phyloP scores from a whole-genome alignment of 495 filamentous ascomycete species.

The Penicillium bovifimosum region DNA sequence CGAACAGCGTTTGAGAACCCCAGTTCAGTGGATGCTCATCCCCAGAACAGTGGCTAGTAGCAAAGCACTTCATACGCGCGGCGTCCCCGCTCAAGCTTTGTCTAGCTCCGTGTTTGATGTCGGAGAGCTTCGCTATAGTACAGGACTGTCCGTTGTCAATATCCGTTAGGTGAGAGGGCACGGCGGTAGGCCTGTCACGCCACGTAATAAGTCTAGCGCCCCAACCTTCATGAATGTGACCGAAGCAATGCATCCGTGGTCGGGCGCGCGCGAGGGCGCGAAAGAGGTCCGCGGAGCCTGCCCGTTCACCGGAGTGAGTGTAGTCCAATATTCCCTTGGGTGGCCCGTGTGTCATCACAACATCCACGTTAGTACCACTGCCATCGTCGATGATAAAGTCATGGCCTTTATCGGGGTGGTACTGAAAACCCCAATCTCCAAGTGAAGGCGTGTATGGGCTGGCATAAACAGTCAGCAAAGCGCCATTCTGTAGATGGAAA shows the following conservation, averaged over 20 bases:
- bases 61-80: not conserved
- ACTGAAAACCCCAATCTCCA: conserved; percentile 55
- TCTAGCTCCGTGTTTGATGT: not conserved
- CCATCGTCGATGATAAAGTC: conserved; percentile 36
- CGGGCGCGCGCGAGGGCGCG: conserved; percentile 45
- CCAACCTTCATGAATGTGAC: conserved; percentile 68
- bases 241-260: conserved; percentile 63
- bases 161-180: conserved; percentile 38
- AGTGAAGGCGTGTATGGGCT: conserved; percentile 59
- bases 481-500: conserved; percentile 54
- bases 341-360: conserved; percentile 66
- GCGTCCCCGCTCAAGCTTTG: not conserved
- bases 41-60: conserved; percentile 32
- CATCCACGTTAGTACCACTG: conserved; percentile 35
- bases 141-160: conserved; percentile 43
- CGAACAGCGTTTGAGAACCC: conserved; percentile 54
- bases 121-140: conserved; percentile 35
- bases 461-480: conserved; percentile 55
- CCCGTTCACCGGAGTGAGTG: conserved; percentile 25
- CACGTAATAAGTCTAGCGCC: conserved; percentile 57
- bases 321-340: conserved; percentile 52
- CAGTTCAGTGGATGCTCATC: conserved; percentile 25
- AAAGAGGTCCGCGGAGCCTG: conserved; percentile 56
- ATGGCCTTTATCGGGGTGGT: conserved; percentile 42
- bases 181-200: conserved; percentile 29